Percentiles rank a stretch among this genome's conserved stretches.
Conservation (phyloP, 345 rosid species). For the Odontarrhena argentea region DNA sequence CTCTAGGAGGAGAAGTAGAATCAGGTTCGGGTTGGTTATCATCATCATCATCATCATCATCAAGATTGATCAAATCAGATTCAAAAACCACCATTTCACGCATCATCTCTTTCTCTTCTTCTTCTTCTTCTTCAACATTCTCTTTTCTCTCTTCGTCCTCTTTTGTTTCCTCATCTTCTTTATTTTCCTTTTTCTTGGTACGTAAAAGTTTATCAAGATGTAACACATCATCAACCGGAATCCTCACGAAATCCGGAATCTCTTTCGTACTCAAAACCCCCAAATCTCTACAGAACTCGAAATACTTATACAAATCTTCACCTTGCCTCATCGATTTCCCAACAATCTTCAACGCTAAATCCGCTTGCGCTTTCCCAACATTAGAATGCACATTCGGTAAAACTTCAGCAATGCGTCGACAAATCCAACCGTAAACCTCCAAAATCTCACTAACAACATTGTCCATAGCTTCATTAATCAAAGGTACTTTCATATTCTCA, state of each 20-base stretch:
- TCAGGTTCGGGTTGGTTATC: not conserved
- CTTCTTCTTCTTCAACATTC: not conserved
- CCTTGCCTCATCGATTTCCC: slow-evolving; percentile 55
- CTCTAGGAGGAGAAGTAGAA: slow-evolving; percentile 12
- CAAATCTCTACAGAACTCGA: slow-evolving; percentile 54
- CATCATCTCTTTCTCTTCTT: slow-evolving; percentile 5
- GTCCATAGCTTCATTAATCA: slow-evolving; percentile 78
- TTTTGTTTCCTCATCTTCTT: not conserved
- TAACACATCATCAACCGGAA: slow-evolving; percentile 52
- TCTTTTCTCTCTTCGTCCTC: not conserved
- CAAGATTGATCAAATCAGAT: slow-evolving; percentile 30
- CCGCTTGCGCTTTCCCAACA: slow-evolving; percentile 50
- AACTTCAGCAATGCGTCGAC: slow-evolving; percentile 53
- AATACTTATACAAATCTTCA: slow-evolving; percentile 47
- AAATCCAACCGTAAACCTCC: slow-evolving; percentile 63
- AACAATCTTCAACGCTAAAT: slow-evolving; percentile 55
- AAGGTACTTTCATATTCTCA: slow-evolving; percentile 45
- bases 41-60: not conserved
- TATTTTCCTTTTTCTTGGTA: slow-evolving; percentile 23
- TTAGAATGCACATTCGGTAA: slow-evolving; percentile 44
- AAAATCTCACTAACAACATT: slow-evolving; percentile 61
- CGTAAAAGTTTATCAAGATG: slow-evolving; percentile 52
- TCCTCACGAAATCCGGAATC: slow-evolving; percentile 45
- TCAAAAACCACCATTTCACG: not conserved
- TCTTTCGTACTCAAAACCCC: slow-evolving; percentile 60